These are phyloP conservation scores for Ophiostoma perfectum DNA, from an alignment of 2,329 filamentous ascomycete species.

Conservation along the genomic window DNA sequence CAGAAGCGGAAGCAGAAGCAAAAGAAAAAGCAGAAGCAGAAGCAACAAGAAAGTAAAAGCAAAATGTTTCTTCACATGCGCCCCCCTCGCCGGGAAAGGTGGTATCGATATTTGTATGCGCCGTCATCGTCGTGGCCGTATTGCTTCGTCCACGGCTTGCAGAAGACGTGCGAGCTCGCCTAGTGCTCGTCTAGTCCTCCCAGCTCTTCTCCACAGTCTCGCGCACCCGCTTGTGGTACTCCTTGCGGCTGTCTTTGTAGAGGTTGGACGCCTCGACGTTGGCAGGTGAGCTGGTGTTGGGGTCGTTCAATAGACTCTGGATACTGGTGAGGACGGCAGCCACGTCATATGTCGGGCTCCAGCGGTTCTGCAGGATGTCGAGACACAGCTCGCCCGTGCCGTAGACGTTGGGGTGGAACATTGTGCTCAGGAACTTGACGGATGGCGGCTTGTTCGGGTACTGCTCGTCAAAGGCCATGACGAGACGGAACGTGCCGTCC, in stretches of 20 bases:
- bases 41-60: not conserved
- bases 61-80: not conserved
- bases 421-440: constrained; percentile 97
- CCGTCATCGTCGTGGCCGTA: not conserved
- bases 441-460: constrained; percentile 97
- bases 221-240: constrained; percentile 89
- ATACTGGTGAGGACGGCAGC: constrained; percentile 96
- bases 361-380: constrained; percentile 94
- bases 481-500: constrained; percentile 92
- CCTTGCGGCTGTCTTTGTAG: constrained; percentile 96
- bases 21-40: not conserved
- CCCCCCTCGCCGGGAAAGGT: not conserved
- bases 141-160: not conserved
- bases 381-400: constrained; percentile 93
- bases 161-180: not conserved
- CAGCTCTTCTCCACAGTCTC: constrained; percentile 99
- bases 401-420: constrained; percentile 99
- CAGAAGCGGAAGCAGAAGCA: not conserved
- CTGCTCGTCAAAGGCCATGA: constrained; percentile 99
- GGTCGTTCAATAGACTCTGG: constrained; percentile 94
- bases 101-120: not conserved
- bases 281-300: constrained; percentile 95
- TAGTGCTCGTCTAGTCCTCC: constrained; percentile 61
- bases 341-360: constrained; percentile 98
- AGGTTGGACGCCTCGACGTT: constrained; percentile 97